Evolutionary conservation across 169 alveolate species (phyloP), one percentile per base, ranked within the genome.

Genomic region (Pseudocohnilembus persalinus): DNA sequence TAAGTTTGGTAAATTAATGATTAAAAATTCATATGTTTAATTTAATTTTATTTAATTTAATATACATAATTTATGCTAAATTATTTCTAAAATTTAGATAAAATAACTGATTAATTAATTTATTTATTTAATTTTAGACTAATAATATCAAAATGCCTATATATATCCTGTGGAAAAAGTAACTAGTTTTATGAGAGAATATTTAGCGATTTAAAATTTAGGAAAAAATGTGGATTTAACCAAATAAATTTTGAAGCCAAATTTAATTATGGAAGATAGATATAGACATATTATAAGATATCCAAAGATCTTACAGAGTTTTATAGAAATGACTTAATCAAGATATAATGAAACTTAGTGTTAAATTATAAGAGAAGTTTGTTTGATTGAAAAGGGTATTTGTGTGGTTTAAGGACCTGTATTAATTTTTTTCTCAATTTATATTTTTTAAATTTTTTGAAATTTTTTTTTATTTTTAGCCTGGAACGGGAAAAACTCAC

Each of bases 401-500:
- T 81, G 93, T 31, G 84, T 95, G 63, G 83, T 95, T 29, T 90
- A 95, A 88, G 98, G 98, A 6, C 98, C 98, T 16, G 93, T 89
- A 89, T 27, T 29, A 30, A 29, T 4, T 34, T 26, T 25, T 27
- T 0, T 0, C 1, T 49, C 24, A 35, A 78, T 73, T 26, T 1
- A 0, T 28, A 74, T 76, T 0, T 20, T 11, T 28, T 64, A 26
- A 72, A 49, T n/a, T 35, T 73, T 35, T n/a, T 20, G 49, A 29
- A 0, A 11, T 49, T 49, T 49, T 49, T 49, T 49, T 4, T 49
- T 64, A n/a, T 35, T 25, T 84, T 65, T 77, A 89, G 92, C 98
- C 98, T 31, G 98, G 98, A n/a, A 95, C 98, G 16, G 98, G 98
- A 30, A 95, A 95, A 81, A 95, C 98, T 29, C 97, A 93, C 63